Base-by-base conservation (phyloP, 495 filamentous ascomycete species). In the Penicillium paradoxum region DNA sequence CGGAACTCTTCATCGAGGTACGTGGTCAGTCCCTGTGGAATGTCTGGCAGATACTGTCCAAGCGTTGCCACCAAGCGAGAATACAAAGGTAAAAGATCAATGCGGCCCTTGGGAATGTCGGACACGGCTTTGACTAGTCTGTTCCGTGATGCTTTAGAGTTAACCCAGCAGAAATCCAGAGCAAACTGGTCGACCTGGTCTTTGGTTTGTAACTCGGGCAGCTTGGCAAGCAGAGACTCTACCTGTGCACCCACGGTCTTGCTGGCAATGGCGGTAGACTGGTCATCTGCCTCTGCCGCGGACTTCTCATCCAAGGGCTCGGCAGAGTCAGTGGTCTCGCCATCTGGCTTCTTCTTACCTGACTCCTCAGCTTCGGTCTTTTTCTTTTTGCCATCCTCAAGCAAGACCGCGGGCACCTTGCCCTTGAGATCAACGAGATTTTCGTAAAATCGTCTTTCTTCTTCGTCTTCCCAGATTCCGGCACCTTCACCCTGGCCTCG, bases 391-490 rank as follows among this genome's bases (percentile, higher is more conserved):
- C 83, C 84, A 63, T 97, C 92, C 59, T 97, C 95, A 6, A 97
- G 80, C 9, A 99, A 72, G 46, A 97, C 91, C 11, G 85, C 88
- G 8, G 93, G 93, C 18, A 99, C 93, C 57, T 95, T 92, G 57
- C 92, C 91, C 63, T 96, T 96, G 11, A 99, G 78, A 66, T 99
- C 93, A 15, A 93, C 85, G 5, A 97, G 74, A 61, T 96, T 96
- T 70, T 99, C 93, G 66, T 99, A 97, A 67, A 97, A 99, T 30
- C 93, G 87, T 49, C 95, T 80, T 67, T 99, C 91, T 38, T 99
- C 93, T 62, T 97, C 93, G 58, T 99, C 93, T 73, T 97, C 95
- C 93, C 93, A 99, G 59, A 97, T 97, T 1, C 93, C 93, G n/a
- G 90, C 80, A 7, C 92, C 92, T 54, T 97, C 93, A 5, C 85